These are phyloP conservation scores for Coemansia sp. DNA, from an alignment of 192 early-diverging fungal species.

Conservation along the genomic window DNA sequence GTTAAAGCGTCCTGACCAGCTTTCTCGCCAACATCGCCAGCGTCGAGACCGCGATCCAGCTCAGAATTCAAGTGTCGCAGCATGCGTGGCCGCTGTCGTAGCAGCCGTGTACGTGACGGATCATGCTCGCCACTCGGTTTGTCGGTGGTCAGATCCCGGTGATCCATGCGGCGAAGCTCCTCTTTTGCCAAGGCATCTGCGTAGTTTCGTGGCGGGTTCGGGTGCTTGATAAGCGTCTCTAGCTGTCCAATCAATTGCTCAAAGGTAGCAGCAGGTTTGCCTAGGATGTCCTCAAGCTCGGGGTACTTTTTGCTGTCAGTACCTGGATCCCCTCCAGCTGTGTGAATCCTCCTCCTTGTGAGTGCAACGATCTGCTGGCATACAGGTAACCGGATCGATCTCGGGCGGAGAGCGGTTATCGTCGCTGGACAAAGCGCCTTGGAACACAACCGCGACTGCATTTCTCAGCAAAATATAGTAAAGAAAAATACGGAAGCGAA, in stretches of 20 bases:
- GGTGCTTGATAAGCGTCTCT: conserved; percentile 49
- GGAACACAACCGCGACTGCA: conserved; percentile 43
- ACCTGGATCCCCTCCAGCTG: background rate
- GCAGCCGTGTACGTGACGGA: background rate
- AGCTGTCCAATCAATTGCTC: conserved; percentile 45
- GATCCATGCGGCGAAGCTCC: conserved; percentile 41
- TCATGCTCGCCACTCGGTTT: conserved; percentile 4
- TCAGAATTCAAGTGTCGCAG: conserved; percentile 16
- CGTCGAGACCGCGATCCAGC: background rate
- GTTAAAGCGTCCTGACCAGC: background rate
- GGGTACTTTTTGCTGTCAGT: conserved; percentile 23
- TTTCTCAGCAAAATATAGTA: conserved; percentile 10
- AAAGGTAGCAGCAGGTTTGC: conserved; percentile 37
- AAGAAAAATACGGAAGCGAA: background rate
- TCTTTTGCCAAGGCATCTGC: conserved; percentile 58
- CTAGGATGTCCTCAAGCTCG: conserved; percentile 38
- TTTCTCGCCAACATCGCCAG: background rate
- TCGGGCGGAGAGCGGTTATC: background rate
- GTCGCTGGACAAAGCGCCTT: conserved; percentile 15
- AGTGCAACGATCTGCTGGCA: background rate
- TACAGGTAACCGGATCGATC: background rate
- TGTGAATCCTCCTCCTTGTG: background rate
- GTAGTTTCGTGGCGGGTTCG: conserved; percentile 54
- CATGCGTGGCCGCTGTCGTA: conserved; percentile 33
- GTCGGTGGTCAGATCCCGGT: conserved; percentile 27